Evolutionary conservation across 116 monocot species (phyloP).

Genomic region (Phalaenopsis hybrid): DNA sequence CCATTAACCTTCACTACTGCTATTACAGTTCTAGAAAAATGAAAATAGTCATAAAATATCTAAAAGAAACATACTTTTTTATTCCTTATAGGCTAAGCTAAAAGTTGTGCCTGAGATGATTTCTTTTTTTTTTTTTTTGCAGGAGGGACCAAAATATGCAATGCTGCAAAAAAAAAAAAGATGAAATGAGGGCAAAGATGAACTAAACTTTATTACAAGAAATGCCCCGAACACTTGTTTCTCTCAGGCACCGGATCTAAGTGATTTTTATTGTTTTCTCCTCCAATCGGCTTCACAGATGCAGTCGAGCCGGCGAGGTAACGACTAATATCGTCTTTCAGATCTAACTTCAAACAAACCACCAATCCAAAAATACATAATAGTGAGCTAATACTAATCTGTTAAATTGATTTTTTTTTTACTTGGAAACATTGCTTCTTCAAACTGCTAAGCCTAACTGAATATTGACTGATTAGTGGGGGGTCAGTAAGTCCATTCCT

Average conservation of each 20-base stretch:
- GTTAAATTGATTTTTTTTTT: not conserved
- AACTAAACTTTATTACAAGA: constrained; percentile 1
- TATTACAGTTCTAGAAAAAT: not conserved
- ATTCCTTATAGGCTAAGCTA: too few relatives aligned
- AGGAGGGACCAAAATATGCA: not conserved
- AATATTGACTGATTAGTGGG: not conserved
- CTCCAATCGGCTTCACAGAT: not conserved
- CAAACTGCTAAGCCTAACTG: not conserved
- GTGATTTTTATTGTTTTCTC: not conserved
- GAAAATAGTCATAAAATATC: not conserved
- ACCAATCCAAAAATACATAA: constrained; percentile 3
- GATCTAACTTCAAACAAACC: not conserved
- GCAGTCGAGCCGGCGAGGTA: not conserved
- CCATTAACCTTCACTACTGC: not conserved
- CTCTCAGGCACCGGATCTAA: not conserved
- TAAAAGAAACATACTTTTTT: too few relatives aligned
- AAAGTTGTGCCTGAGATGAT: too few relatives aligned
- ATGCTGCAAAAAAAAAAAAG: not conserved
- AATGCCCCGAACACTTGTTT: not conserved
- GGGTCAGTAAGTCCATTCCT: constrained; percentile 9
- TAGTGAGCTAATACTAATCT: not conserved
- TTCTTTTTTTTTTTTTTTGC: not conserved
- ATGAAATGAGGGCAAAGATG: not conserved
- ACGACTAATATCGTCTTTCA: not conserved
- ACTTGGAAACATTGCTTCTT: not conserved